phyloP scores from a whole-genome alignment of 2,329 filamentous ascomycete species.

The Neofusicoccum cordaticola region DNA sequence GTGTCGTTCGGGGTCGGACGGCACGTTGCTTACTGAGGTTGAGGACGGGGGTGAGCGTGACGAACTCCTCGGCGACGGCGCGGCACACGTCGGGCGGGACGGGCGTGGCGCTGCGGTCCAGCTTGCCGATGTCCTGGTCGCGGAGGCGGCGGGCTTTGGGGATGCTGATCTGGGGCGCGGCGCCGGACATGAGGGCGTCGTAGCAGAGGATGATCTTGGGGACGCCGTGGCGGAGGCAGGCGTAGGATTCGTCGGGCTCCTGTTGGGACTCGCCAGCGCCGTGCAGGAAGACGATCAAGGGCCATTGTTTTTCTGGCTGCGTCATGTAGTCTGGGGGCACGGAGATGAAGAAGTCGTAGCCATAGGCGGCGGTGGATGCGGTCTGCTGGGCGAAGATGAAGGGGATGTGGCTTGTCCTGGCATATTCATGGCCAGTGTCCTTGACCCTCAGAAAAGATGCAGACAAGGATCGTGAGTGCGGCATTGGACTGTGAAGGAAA shows the following conservation, averaged over 20 bases:
- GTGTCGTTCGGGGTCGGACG: no score
- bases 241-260: conserved; percentile 15
- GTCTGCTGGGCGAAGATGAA: conserved; percentile 13
- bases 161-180: conserved; percentile 7
- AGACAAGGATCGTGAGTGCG: neutral
- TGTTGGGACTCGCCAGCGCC: conserved; percentile 19
- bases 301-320: conserved; percentile 9
- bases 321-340: conserved; percentile 12
- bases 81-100: conserved; percentile 11
- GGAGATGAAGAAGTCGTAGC: conserved; percentile 19
- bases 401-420: conserved; percentile 16
- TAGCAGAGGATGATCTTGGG: conserved; percentile 20
- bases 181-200: conserved; percentile 9
- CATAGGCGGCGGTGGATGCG: conserved; percentile 13
- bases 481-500: neutral
- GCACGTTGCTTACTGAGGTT: neutral
- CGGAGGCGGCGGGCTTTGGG: conserved; percentile 17
- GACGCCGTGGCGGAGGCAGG: conserved; percentile 17
- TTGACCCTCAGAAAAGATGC: neutral
- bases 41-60: conserved; percentile 7
- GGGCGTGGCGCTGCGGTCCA: conserved; percentile 4
- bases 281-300: conserved; percentile 18
- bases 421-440: conserved; percentile 17
- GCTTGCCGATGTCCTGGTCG: neutral
- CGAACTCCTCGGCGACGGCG: conserved; percentile 19